Evolutionary conservation across 2,329 filamentous ascomycete species (phyloP), one percentile per base, ranked within the genome.

Genomic region (Emergomyces pasteurianus): DNA sequence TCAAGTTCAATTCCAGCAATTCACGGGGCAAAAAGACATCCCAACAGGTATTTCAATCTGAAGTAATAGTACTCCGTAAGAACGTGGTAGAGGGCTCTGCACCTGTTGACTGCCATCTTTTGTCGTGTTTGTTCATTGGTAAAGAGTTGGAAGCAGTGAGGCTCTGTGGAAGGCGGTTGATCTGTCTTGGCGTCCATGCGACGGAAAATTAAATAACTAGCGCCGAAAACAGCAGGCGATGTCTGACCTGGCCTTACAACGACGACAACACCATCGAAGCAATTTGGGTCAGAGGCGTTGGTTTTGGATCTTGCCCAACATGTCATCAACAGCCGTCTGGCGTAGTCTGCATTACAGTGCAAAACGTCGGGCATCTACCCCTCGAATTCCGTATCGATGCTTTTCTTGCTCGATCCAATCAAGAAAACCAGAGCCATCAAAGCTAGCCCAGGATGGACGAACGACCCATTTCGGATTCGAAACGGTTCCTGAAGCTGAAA

Each of bases 401-500:
- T 80, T 83, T 64, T 82, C 80, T 38, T 81, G 77, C 68, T 75
- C 79, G 26, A 65, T 72, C 56, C 76, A 71, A 46, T 62, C 65
- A 65, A 66, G 70, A 61, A 73, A 78, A 62, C 71, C 74, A 61
- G 72, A 70, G 62, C 66, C 66, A 66, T 70, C 64, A 70, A 77
- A 73, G 64, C 71, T 70, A 65, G 64, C 69, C 58, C 70, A 75
- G 58, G 66, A 79, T 66, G 79, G 83, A 54, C 80, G 81, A 62
- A 86, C 86, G 64, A 96, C 92, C 57, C 91, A 96, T 77, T 96
- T 96, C 74, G 92, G 92, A 58, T 96, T 90, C 73, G 83, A 92
- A 76, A 92, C 89, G 49, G 82, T 96, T 47, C 84, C 88, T 18
- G 89, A 95, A 72, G 80, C 84, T 10, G 81, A 94, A 73, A 96